phyloP scores from a whole-genome alignment of 139 green algal genomes.

The Picochlorum costavermella region DNA sequence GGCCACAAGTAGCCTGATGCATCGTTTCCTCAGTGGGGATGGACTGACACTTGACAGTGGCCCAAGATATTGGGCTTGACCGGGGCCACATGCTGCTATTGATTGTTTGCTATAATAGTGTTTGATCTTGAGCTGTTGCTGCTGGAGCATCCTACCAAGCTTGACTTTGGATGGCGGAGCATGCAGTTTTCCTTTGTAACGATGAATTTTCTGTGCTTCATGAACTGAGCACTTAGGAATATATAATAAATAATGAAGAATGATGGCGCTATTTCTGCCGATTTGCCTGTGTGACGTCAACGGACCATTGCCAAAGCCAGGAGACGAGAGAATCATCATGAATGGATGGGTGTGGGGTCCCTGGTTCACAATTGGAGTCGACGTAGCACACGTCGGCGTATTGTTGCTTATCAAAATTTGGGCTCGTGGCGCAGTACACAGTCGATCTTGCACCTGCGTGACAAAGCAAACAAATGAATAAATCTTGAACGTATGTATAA shows the following conservation, averaged over 20 bases:
- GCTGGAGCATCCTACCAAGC: no score
- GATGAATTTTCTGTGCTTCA: no score
- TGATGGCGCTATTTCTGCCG: no score
- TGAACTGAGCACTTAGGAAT: neutral
- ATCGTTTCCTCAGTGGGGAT: no score
- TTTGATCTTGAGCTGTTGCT: no score
- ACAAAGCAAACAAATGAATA: neutral
- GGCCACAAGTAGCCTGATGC: neutral
- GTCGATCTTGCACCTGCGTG: slow-evolving; percentile 31
- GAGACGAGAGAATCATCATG: slow-evolving; percentile 24
- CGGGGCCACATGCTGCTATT: no score
- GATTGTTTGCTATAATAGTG: no score
- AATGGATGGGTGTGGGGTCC: slow-evolving; percentile 17
- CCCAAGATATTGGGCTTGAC: no score
- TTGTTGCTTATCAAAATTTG: slow-evolving; percentile 15
- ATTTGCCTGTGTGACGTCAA: neutral
- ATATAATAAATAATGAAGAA: neutral
- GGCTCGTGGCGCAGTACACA: slow-evolving; percentile 45
- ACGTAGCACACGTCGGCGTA: slow-evolving; percentile 44
- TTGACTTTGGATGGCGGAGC: no score
- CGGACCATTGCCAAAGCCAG: slow-evolving; percentile 66
- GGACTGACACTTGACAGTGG: no score
- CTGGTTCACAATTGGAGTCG: slow-evolving; percentile 37
- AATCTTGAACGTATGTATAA: slow-evolving; percentile 6
- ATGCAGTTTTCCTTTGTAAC: no score